Conservation (phyloP, 2,329 filamentous ascomycete genomes). For the Lecanicillium sp. region DNA sequence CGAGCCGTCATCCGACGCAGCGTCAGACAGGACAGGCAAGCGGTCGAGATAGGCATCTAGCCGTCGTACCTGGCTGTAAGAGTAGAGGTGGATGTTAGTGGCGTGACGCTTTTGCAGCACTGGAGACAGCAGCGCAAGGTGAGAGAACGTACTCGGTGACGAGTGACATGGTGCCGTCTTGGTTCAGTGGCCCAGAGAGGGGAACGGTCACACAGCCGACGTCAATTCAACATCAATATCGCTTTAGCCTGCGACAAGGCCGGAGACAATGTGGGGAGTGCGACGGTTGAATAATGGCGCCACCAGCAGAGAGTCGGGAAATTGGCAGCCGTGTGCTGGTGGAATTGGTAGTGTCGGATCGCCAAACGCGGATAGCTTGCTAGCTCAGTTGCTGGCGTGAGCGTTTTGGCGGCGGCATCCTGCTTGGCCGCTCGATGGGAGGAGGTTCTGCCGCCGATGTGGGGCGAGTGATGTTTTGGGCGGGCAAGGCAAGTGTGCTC, state of each 20-base stretch:
- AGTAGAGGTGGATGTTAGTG: conserved; percentile 14
- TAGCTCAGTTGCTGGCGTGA: conserved; percentile 3
- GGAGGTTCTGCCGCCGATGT: neutral
- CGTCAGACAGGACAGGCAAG: conserved; percentile 35
- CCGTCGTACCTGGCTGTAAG: conserved; percentile 53
- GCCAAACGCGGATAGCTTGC: neutral
- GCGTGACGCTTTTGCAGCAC: no score
- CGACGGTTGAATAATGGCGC: conserved; percentile 2
- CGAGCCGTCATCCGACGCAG: conserved; percentile 32
- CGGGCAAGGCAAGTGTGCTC: neutral
- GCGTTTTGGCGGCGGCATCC: neutral
- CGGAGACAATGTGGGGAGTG: neutral
- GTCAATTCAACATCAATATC: conserved; percentile 9
- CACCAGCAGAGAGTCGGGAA: conserved; percentile 7
- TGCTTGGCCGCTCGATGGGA: no score
- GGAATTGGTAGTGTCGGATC: neutral
- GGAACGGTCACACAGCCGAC: no score
- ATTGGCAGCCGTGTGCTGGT: conserved; percentile 4
- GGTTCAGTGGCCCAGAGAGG: conserved; percentile 3
- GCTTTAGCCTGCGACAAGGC: neutral
- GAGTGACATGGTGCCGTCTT: conserved; percentile 31
- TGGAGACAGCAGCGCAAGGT: no score
- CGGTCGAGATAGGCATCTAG: conserved; percentile 60
- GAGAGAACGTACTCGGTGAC: conserved; percentile 37
- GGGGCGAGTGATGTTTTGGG: neutral